phyloP scores from a whole-genome alignment of 768 basidiomycete genomes.

The Strobilomyces echinocephalus region DNA sequence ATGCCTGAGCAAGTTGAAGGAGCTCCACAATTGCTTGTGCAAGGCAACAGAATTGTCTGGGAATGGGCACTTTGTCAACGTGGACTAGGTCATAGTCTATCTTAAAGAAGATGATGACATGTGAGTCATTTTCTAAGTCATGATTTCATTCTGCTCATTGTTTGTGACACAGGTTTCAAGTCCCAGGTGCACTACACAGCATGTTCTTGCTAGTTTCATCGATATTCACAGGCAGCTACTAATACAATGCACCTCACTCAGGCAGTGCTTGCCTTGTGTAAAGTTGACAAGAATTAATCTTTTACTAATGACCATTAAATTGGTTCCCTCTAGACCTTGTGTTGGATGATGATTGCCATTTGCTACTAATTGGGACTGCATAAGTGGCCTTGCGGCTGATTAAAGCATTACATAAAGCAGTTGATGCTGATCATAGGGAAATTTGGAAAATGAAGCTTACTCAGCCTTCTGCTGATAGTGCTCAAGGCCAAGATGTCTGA shows the following conservation, averaged over 20 bases:
- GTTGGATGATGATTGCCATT: background rate
- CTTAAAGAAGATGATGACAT: background rate
- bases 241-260: slow-evolving; percentile 3
- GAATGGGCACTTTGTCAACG: background rate
- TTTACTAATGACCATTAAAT: background rate
- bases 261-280: accelerated
- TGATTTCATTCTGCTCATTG: background rate
- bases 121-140: background rate
- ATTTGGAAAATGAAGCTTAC: too few relatives aligned
- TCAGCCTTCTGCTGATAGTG: too few relatives aligned
- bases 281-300: accelerated
- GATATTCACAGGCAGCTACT: background rate
- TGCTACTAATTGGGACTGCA: background rate
- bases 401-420: too few relatives aligned
- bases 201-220: background rate
- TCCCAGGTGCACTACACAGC: background rate
- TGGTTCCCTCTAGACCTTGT: background rate
- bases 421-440: too few relatives aligned
- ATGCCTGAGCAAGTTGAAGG: too few relatives aligned
- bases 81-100: background rate
- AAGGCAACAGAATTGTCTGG: background rate
- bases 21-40: too few relatives aligned
- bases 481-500: too few relatives aligned
- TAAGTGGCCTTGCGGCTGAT: background rate
- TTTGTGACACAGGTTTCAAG: background rate